phyloP scores from a whole-genome alignment of 495 filamentous ascomycete species.

The Haplographium delicatum region DNA sequence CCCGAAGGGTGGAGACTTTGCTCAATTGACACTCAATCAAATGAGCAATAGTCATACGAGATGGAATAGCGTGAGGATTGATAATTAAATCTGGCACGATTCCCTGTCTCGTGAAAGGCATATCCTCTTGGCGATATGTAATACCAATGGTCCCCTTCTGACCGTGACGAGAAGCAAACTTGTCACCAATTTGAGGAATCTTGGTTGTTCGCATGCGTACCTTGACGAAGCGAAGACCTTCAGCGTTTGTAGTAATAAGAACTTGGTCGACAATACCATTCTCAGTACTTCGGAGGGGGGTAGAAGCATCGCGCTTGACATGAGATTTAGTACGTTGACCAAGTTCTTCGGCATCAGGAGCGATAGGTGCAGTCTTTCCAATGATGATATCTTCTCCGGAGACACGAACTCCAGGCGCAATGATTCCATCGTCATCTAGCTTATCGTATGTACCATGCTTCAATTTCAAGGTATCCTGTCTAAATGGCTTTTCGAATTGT shows the following conservation, averaged over 20 bases:
- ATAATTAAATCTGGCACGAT: slow-evolving; percentile 94
- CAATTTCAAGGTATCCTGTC: slow-evolving; percentile 79
- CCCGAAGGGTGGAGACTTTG: slow-evolving; percentile 87
- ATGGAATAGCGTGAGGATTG: slow-evolving; percentile 99
- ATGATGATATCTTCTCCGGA: slow-evolving; percentile 99
- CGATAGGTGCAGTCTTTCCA: slow-evolving; percentile 93
- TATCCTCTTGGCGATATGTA: slow-evolving; percentile 94
- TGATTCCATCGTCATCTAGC: slow-evolving; percentile 89
- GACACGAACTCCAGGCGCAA: slow-evolving; percentile 87
- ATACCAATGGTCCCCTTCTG: slow-evolving; percentile 99
- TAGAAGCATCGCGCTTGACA: slow-evolving; percentile 90
- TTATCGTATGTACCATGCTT: slow-evolving; percentile 98
- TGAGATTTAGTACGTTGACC: slow-evolving; percentile 86
- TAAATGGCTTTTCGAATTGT: slow-evolving; percentile 87
- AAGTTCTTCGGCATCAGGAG: slow-evolving; percentile 86
- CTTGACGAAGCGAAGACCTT: slow-evolving; percentile 89
- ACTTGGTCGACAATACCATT: slow-evolving; percentile 95
- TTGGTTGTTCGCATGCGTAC: slow-evolving; percentile 96
- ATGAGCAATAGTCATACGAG: slow-evolving; percentile 99
- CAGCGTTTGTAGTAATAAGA: slow-evolving; percentile 84
- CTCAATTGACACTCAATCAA: slow-evolving; percentile 97
- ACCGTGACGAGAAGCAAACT: slow-evolving; percentile 97
- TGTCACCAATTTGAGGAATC: slow-evolving; percentile 97
- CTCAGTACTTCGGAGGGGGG: slow-evolving; percentile 89
- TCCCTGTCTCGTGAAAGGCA: slow-evolving; percentile 94